Evolutionary conservation across 345 rosid species (phyloP), one percentile per base, ranked within the genome.

Genomic region (Noccaea bulbosa): DNA sequence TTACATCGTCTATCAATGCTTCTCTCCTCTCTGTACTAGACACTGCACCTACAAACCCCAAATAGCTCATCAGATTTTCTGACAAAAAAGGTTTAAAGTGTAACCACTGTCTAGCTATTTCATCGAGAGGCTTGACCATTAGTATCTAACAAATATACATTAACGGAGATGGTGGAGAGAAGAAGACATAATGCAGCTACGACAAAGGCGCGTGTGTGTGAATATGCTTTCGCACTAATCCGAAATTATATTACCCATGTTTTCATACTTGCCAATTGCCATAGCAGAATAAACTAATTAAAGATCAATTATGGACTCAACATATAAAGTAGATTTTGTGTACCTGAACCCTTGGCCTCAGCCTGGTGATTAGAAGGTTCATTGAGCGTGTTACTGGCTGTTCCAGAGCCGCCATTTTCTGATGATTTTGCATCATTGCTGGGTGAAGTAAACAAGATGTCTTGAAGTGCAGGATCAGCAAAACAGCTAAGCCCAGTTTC

Each of bases 391-490:
- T 89, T 94, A 78, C 99, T 91, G 20, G 93, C 97, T 47, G 97
- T 91, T 73, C 97, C 95, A 22, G 99, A 94, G 77, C 97, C 99
- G 44, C 93, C 91, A 79, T 90, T 80, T 51, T 92, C 98, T 9
- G 76, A 71, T 72, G 96, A 91, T 74, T 94, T 94, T 51, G 96
- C 85, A 66, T 88, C 92, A 47, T 77, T 88, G 79, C 86, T 81
- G 46, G 88, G 84, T 4, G 84, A 79, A 30, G 90, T 75, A 70
- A 90, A 88, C 82, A 93, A 68, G 68, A 83, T 77, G 70, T 88
- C 92, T 75, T 85, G 92, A 55, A 89, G 77, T 8, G 85, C 81
- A 12, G 96, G 84, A 63, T 91, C 97, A 20, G 81, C 70, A 63
- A 94, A 94, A 83, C 97, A 84, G 78, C 92, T 85, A 74, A 53